Evolutionary conservation across 1,284 basidiomycete species (phyloP), one percentile per base, ranked within the genome.

Genomic region (Ceraceosorus guamensis): DNA sequence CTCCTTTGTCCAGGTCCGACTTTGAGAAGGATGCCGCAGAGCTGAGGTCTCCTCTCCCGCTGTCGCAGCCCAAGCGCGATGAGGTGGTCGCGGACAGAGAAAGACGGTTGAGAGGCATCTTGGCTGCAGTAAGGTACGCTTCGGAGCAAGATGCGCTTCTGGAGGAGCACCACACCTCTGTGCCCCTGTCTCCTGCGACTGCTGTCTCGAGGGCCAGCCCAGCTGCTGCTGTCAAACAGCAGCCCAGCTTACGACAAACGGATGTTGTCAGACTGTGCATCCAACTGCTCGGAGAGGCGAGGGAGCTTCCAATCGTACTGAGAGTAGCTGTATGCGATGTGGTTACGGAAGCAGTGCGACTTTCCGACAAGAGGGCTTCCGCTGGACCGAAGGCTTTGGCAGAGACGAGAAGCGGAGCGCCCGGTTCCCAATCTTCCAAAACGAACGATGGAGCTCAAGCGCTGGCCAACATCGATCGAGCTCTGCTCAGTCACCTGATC

Each of bases 401-500:
- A 8, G 67, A 69, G 50, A 62, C 63, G 16, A 55, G 67, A 45
- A 69, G 65, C 47, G 67, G 66, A 6, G 67, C 67, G 30, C 67
- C 67, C 3, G 67, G 67, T 33, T 69, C 67, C 0, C 62, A 68
- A 39, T 69, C 67, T 4, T 67, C 65, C 46, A 67, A 67, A 24
- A 58, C 62, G 7, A 54, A 57, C 11, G 67, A 69, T 48, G 63
- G 63, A 43, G 67, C 67, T 39, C 67, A 67, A 48, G 62, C 67
- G 3, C 59, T 69, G 2, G 66, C 67, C 14, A 56, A 61, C 41
- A 69, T 58, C 44, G 71, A 74, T 44, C 63, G 71, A 8, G 61
- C 70, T 4, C 56, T 71, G 31, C 64, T 74, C 37, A 73, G 64
- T 34, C 61, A 59, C 18, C 62, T 71, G 24, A 62, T 74, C 24